Percentiles rank a stretch among this genome's conserved stretches.
Evolutionary conservation across 1,139 yeast species (phyloP).

Genomic region (Yamadazyma dushanensis): DNA sequence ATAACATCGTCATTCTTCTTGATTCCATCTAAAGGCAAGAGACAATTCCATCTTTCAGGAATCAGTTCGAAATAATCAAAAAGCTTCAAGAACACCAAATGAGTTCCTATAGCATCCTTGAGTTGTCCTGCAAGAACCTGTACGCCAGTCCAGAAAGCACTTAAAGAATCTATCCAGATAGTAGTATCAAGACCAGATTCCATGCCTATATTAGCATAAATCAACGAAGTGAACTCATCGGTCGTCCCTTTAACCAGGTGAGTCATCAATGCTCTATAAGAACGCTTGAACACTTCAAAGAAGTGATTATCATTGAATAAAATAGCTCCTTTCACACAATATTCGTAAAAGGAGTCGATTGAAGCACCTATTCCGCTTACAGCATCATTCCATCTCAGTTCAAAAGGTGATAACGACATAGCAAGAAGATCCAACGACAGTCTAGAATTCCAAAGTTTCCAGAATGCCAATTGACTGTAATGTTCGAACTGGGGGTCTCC

Average conservation of each 20-base stretch:
- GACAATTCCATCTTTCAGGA: slow-evolving; percentile 83
- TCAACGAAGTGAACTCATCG: slow-evolving; percentile 49
- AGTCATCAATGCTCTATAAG: slow-evolving; percentile 58
- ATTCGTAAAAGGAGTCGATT: slow-evolving; percentile 90
- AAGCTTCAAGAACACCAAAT: slow-evolving; percentile 66
- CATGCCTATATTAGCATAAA: slow-evolving; percentile 61
- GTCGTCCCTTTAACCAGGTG: slow-evolving; percentile 42
- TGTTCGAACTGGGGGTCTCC: slow-evolving; percentile 71
- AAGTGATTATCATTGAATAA: slow-evolving; percentile 67
- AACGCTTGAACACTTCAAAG: slow-evolving; percentile 57
- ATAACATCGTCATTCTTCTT: slow-evolving; percentile 29
- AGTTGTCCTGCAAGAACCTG: slow-evolving; percentile 79
- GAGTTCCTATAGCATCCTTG: slow-evolving; percentile 61
- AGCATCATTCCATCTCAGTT: slow-evolving; percentile 57
- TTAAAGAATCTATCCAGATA: slow-evolving; percentile 80
- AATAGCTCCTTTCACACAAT: slow-evolving; percentile 75
- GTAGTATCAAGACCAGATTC: slow-evolving; percentile 51
- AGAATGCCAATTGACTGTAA: slow-evolving; percentile 61
- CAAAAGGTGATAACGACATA: slow-evolving; percentile 68
- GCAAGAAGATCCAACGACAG: slow-evolving; percentile 68
- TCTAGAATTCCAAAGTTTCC: slow-evolving; percentile 69
- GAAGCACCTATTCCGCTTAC: slow-evolving; percentile 89
- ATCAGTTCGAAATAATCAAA: slow-evolving; percentile 82
- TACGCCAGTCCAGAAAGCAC: slow-evolving; percentile 88
- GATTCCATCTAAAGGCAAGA: slow-evolving; percentile 13